Evolutionary conservation across 192 early-diverging fungal genomes (phyloP).

Genomic region (Coemansia sp.): DNA sequence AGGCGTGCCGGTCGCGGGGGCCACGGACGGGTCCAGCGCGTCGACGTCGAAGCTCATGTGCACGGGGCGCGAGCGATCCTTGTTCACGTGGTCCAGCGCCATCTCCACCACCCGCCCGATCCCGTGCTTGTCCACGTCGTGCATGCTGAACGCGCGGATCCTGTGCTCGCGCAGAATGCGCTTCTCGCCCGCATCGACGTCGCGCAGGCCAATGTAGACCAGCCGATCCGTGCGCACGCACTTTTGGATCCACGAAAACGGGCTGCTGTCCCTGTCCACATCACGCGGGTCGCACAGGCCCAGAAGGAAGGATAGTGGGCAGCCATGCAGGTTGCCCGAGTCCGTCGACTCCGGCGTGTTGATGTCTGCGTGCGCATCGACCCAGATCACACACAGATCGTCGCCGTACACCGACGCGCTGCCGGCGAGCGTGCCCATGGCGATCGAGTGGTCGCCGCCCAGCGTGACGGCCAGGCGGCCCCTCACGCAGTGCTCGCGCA

Average conservation of each 20-base stretch:
- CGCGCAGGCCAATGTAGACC: slow-evolving; percentile 95
- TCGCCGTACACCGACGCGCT: slow-evolving; percentile 68
- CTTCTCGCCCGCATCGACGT: slow-evolving; percentile 90
- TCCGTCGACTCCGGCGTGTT: slow-evolving; percentile 88
- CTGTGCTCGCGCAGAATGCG: slow-evolving; percentile 72
- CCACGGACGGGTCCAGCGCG: slow-evolving; percentile 90
- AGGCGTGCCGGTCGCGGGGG: slow-evolving; percentile 93
- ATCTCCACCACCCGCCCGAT: slow-evolving; percentile 91
- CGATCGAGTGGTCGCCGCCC: slow-evolving; percentile 95
- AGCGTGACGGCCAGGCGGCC: slow-evolving; percentile 86
- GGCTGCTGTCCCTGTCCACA: slow-evolving; percentile 38
- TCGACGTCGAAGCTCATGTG: slow-evolving; percentile 96
- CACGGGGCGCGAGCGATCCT: slow-evolving; percentile 67
- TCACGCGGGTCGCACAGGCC: slow-evolving; percentile 63
- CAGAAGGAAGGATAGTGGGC: slow-evolving; percentile 86
- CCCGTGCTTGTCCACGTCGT: slow-evolving; percentile 91
- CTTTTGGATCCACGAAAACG: slow-evolving; percentile 79
- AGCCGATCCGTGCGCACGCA: slow-evolving; percentile 71
- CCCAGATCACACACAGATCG: slow-evolving; percentile 88
- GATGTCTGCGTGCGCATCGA: slow-evolving; percentile 94
- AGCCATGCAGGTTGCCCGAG: slow-evolving; percentile 94
- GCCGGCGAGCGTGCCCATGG: slow-evolving; percentile 86
- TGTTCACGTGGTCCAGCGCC: slow-evolving; percentile 87
- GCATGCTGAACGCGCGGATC: slow-evolving; percentile 96
- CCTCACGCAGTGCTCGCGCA: slow-evolving; percentile 60